Percentiles rank a stretch among this genome's conserved stretches.
Conservation (phyloP, 805 yeast species). For the Kluyveromyces starmeri region DNA sequence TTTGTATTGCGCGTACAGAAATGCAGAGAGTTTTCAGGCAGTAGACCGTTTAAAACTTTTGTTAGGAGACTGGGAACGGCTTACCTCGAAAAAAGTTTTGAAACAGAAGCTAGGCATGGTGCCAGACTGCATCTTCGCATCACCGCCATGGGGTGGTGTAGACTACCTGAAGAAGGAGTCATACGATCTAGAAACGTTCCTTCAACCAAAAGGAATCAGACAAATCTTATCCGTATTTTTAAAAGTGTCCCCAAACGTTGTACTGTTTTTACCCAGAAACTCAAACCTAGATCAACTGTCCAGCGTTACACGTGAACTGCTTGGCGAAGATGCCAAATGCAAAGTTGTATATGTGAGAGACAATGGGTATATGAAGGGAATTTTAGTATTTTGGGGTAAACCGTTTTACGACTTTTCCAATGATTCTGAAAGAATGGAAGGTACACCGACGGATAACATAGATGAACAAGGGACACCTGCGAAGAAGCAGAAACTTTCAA, state of each 20-base stretch:
- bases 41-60: constrained; percentile 39
- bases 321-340: constrained; percentile 37
- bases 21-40: constrained; percentile 56
- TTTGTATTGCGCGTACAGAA: constrained; percentile 56
- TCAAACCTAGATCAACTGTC: constrained; percentile 45
- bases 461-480: too few relatives aligned
- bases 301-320: constrained; percentile 36
- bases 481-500: too few relatives aligned
- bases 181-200: constrained; percentile 38
- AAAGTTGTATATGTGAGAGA: constrained; percentile 37
- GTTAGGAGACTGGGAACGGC: constrained; percentile 38
- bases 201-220: constrained; percentile 42
- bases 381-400: constrained; percentile 54
- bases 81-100: constrained; percentile 9
- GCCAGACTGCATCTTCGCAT: constrained; percentile 45
- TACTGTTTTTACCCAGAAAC: constrained; percentile 56
- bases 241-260: constrained; percentile 38
- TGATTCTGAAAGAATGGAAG: too few relatives aligned
- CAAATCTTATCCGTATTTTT: constrained; percentile 36
- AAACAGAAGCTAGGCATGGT: constrained; percentile 1
- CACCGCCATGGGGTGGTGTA: constrained; percentile 91
- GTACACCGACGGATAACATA: too few relatives aligned
- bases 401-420: constrained; percentile 26
- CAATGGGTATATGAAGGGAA: constrained; percentile 42
- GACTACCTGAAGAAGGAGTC: constrained; percentile 35